Base-by-base conservation (phyloP, 331 rosid genomes). In the Malus hybrid region DNA sequence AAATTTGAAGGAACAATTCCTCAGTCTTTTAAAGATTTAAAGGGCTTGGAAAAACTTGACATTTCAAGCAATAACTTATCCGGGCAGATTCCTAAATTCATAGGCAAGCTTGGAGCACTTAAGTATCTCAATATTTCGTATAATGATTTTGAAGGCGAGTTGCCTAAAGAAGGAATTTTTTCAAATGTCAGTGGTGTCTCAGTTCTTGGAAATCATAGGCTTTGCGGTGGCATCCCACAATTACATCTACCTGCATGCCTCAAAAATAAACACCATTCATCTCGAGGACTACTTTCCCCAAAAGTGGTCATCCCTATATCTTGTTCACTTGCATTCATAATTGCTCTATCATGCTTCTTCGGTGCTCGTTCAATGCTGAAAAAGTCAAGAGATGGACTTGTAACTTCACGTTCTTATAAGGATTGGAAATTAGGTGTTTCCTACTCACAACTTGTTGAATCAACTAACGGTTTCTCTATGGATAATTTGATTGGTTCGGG, bases 1-100 rank as follows among this genome's bases (percentile, higher is more conserved):
- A 57, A 80, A 71, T 65, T 22, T 75, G 81, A 84, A 56, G 61
- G 61, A 55, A n/a, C 22, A 55, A 7, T 16, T 55, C 88, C 88
- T 64, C 79, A 52, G 60, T 73, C 71, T 77, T 15, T 84, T 3
- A 15, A 69, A 16, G 44, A 39, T 7, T 9, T 39, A 39, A 39
- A 9, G 11, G 44, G 44, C 44, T 39, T 39, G 44, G 44, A 39
- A 39, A 1, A 39, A 39, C 44, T 39, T 39, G 12, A 39, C 61
- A 28, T 28, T 28, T 28, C 29, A 28, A 28, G 29, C 29, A 28
- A 28, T 28, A 28, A 28, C 29, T 28, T 28, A 28, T 28, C 29
- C 0, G 29, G 29, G 29, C 29, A 28, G 29, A 28, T 28, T 28
- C 29, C 29, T 28, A 0, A 28, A 28, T 28, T 28, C 29, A 28